These are phyloP conservation scores for Rhynchospora tenuis DNA, from an alignment of 176 grass and related monocot species.

Conservation along the genomic window DNA sequence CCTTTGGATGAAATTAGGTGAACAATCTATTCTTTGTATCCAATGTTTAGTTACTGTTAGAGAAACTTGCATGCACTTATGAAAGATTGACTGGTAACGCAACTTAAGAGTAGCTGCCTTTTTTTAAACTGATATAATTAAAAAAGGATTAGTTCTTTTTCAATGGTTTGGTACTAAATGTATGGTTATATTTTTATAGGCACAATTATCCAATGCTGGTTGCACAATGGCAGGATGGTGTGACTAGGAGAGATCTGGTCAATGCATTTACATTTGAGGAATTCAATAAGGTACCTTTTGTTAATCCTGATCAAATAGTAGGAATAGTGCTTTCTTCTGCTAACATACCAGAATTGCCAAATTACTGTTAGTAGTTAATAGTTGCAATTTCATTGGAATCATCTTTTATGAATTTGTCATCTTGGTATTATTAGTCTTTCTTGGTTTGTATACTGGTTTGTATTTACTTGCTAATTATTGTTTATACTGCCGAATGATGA, in stretches of 20 bases:
- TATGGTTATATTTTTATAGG: conserved; percentile 38
- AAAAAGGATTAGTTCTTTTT: background rate
- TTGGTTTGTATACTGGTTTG: background rate
- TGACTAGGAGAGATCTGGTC: conserved; percentile 66
- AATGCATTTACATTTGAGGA: conserved; percentile 71
- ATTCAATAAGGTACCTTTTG: conserved; percentile 58
- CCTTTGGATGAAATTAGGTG: conserved; percentile 69
- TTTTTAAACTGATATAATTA: background rate
- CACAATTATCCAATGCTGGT: conserved; percentile 83
- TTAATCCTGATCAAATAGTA: background rate
- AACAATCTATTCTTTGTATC: background rate
- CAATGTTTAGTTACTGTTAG: conserved; percentile 5
- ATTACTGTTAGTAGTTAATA: background rate
- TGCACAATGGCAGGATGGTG: conserved; percentile 86
- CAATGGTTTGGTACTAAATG: background rate
- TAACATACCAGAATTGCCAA: background rate
- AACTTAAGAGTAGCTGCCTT: background rate
- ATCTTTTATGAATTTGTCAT: background rate
- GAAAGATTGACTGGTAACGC: background rate
- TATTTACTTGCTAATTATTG: background rate
- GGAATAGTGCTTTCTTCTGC: background rate
- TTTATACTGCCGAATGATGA: background rate
- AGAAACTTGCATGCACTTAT: background rate
- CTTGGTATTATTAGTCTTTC: background rate
- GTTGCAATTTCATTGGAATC: background rate